These are phyloP conservation scores for Pseudogymnoascus sp. DNA, from an alignment of 2,329 filamentous ascomycete species.

Conservation along the genomic window DNA sequence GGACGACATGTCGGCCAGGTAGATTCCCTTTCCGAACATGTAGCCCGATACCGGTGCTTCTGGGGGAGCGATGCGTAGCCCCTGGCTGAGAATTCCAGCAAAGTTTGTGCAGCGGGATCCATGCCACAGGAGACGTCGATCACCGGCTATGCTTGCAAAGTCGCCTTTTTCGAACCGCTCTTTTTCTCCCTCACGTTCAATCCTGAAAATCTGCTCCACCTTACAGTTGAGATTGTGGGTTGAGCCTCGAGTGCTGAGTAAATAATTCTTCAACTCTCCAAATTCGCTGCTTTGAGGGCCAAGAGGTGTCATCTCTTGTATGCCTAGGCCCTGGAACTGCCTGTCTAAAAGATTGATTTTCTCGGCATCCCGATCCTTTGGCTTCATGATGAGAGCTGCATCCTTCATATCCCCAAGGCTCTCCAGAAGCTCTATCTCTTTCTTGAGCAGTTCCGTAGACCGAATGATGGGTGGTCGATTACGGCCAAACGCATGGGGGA, in stretches of 20 bases:
- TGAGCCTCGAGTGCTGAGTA: slow-evolving; percentile 55
- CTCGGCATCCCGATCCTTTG: slow-evolving; percentile 42
- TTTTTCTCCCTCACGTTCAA: slow-evolving; percentile 65
- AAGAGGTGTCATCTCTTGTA: slow-evolving; percentile 65
- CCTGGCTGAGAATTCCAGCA: slow-evolving; percentile 79
- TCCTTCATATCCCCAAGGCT: slow-evolving; percentile 81
- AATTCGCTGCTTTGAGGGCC: slow-evolving; percentile 46
- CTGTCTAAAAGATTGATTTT: slow-evolving; percentile 59
- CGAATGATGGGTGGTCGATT: slow-evolving; percentile 62
- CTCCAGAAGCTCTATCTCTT: slow-evolving; percentile 72
- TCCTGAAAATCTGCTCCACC: slow-evolving; percentile 72
- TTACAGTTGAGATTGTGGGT: slow-evolving; percentile 57
- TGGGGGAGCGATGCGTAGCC: slow-evolving; percentile 79
- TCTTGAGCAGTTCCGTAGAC: slow-evolving; percentile 51
- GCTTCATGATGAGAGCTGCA: slow-evolving; percentile 68
- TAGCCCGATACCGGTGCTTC: slow-evolving; percentile 74
- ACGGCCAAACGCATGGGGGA: slow-evolving; percentile 75
- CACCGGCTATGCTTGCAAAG: slow-evolving; percentile 31
- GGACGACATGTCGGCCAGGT: slow-evolving; percentile 75
- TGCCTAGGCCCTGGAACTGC: slow-evolving; percentile 61
- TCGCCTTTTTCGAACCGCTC: slow-evolving; percentile 34
- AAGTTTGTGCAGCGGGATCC: slow-evolving; percentile 78
- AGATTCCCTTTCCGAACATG: slow-evolving; percentile 89
- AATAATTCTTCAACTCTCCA: slow-evolving; percentile 54
- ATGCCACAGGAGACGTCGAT: slow-evolving; percentile 79